Conservation (phyloP, 164 flowering plant genomes). For the Vitis amurensis region DNA sequence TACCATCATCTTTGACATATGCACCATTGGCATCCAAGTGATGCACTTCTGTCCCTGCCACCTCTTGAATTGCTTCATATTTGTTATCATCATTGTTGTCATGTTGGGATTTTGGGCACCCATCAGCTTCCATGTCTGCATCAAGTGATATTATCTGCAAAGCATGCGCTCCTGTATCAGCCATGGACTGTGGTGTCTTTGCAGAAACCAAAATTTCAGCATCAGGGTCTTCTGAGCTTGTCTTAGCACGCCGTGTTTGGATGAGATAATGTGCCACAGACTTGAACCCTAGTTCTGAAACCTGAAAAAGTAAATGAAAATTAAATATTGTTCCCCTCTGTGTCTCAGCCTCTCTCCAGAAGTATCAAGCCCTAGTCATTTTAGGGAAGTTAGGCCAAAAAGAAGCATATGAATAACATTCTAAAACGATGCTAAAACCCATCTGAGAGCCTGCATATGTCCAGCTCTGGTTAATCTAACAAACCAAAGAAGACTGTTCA, state of each 20-base stretch:
- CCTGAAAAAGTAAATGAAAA: slow-evolving; percentile 3
- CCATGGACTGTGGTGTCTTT: not conserved
- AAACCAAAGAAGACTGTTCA: not conserved
- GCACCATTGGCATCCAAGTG: not conserved
- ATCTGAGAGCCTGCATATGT: not conserved
- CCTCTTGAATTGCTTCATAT: no score
- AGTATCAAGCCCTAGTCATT: not conserved
- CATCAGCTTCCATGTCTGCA: no score
- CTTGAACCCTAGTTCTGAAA: slow-evolving; percentile 13
- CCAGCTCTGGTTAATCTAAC: not conserved
- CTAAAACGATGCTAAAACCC: no score
- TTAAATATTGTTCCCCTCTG: not conserved
- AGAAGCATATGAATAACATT: no score
- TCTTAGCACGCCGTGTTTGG: slow-evolving; percentile 2
- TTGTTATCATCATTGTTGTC: no score
- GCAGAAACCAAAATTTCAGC: slow-evolving; percentile 6
- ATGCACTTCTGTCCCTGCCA: no score
- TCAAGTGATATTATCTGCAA: no score
- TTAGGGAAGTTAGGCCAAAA: not conserved
- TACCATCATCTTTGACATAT: no score
- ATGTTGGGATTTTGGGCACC: no score
- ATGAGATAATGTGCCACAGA: slow-evolving; percentile 20
- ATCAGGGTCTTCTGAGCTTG: slow-evolving; percentile 6
- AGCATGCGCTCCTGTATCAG: no score
- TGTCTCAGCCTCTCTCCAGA: not conserved